phyloP scores from a whole-genome alignment of 2,329 filamentous ascomycete species.

The Amauroascus niger region DNA sequence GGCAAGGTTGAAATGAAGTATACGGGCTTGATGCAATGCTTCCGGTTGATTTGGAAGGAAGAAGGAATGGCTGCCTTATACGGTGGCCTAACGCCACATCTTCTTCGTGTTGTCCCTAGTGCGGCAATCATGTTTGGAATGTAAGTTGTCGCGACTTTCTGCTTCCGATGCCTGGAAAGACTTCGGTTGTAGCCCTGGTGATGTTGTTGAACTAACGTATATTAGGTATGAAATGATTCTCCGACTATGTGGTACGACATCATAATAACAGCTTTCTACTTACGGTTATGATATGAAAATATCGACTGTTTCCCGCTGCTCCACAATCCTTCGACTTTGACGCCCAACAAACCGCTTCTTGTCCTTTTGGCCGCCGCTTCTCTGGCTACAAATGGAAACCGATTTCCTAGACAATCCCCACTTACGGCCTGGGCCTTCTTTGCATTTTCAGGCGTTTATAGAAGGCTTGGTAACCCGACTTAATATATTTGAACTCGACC shows the following conservation, averaged over 20 bases:
- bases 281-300: too few relatives aligned
- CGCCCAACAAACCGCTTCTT: conserved; percentile 6
- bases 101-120: conserved; percentile 81
- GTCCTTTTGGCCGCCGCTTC: not conserved
- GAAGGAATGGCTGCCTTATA: conserved; percentile 81
- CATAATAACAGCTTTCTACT: conserved; percentile 16
- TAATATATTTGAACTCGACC: not conserved
- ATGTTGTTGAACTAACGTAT: not conserved
- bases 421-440: not conserved
- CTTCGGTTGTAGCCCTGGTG: not conserved
- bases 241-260: conserved; percentile 21
- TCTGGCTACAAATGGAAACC: not conserved
- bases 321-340: not conserved
- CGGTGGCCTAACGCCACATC: conserved; percentile 81
- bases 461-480: not conserved
- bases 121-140: conserved; percentile 88
- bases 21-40: conserved; percentile 78
- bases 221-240: conserved; percentile 17
- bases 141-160: conserved; percentile 3
- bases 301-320: too few relatives aligned
- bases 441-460: conserved; percentile 9
- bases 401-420: conserved; percentile 1
- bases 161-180: not conserved
- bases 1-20: conserved; percentile 63
- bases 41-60: conserved; percentile 76